phyloP scores from a whole-genome alignment of 257 asterid genomes.

The Capsicum pubescens region DNA sequence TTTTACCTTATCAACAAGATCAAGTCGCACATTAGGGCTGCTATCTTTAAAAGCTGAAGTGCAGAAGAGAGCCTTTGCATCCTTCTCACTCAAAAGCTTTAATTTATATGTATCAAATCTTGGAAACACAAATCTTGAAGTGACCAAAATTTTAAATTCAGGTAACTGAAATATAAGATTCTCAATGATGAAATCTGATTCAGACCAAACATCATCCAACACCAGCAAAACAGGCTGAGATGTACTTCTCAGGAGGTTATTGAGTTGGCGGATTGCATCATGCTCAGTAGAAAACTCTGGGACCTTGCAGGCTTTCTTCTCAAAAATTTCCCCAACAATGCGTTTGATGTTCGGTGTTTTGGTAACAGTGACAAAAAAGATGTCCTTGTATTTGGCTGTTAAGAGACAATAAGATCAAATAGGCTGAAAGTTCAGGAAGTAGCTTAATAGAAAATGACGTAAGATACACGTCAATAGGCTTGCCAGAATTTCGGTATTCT shows the following conservation, averaged over 20 bases:
- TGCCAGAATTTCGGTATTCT: background rate
- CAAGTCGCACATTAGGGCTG: slow-evolving; percentile 24
- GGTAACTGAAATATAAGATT: slow-evolving; percentile 30
- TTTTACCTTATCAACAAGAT: slow-evolving; percentile 46
- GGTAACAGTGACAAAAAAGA: slow-evolving; percentile 43
- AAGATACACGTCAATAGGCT: background rate
- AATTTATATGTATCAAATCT: slow-evolving; percentile 41
- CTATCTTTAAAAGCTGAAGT: slow-evolving; percentile 41
- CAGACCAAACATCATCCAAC: slow-evolving; percentile 48
- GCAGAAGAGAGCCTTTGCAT: slow-evolving; percentile 40
- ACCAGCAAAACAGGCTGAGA: slow-evolving; percentile 38
- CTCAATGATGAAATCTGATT: slow-evolving; percentile 36
- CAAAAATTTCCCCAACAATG: slow-evolving; percentile 41
- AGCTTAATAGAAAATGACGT: background rate
- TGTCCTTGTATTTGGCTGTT: slow-evolving; percentile 34
- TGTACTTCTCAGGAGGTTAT: slow-evolving; percentile 20
- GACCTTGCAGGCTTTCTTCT: background rate
- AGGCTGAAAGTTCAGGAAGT: background rate
- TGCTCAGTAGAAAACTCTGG: slow-evolving; percentile 36
- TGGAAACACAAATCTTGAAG: slow-evolving; percentile 42
- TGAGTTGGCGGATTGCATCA: slow-evolving; percentile 37
- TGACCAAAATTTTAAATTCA: slow-evolving; percentile 41
- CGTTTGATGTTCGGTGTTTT: slow-evolving; percentile 30
- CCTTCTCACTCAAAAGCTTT: slow-evolving; percentile 35
- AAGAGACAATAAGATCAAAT: background rate